phyloP scores from a whole-genome alignment of 257 asterid species.

The Cruciata laevipes region DNA sequence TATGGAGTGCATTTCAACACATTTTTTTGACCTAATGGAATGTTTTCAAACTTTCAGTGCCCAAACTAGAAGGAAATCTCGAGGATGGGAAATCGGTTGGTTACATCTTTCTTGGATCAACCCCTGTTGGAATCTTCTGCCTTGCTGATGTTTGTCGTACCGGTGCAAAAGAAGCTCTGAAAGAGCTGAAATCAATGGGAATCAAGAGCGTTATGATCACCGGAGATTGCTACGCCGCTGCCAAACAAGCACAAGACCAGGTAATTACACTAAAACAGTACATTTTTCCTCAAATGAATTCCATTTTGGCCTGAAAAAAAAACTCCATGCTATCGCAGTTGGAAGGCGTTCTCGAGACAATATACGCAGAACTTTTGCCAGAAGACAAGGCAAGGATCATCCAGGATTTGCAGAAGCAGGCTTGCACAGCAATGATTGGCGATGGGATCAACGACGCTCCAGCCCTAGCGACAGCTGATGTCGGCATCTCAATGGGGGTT shows the following conservation, averaged over 20 bases:
- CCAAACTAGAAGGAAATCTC: slow-evolving; percentile 39
- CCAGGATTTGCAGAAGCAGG: slow-evolving; percentile 50
- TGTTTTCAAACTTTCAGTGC: slow-evolving; percentile 36
- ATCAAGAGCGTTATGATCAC: slow-evolving; percentile 80
- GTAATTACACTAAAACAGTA: slow-evolving; percentile 21
- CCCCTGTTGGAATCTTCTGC: slow-evolving; percentile 48
- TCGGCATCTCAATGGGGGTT: slow-evolving; percentile 89
- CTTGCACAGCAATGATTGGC: slow-evolving; percentile 73
- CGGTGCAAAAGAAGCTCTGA: slow-evolving; percentile 73
- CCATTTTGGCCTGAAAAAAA: neutral
- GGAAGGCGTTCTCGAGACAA: slow-evolving; percentile 43
- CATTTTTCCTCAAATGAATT: neutral
- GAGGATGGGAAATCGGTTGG: slow-evolving; percentile 58
- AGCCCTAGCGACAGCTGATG: slow-evolving; percentile 69
- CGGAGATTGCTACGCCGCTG: slow-evolving; percentile 73
- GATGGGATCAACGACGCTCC: slow-evolving; percentile 89
- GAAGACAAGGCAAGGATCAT: slow-evolving; percentile 56
- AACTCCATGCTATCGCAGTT: slow-evolving; percentile 46
- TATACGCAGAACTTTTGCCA: slow-evolving; percentile 71
- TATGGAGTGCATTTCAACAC: neutral
- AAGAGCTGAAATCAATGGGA: slow-evolving; percentile 51
- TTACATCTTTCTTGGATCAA: slow-evolving; percentile 53
- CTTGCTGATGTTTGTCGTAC: slow-evolving; percentile 73
- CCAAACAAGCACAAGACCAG: slow-evolving; percentile 63
- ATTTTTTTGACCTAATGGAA: neutral